Evolutionary conservation across 2,329 filamentous ascomycete genomes (phyloP), one percentile per base, ranked within the genome.

Genomic region (Knoxdaviesia proteae): DNA sequence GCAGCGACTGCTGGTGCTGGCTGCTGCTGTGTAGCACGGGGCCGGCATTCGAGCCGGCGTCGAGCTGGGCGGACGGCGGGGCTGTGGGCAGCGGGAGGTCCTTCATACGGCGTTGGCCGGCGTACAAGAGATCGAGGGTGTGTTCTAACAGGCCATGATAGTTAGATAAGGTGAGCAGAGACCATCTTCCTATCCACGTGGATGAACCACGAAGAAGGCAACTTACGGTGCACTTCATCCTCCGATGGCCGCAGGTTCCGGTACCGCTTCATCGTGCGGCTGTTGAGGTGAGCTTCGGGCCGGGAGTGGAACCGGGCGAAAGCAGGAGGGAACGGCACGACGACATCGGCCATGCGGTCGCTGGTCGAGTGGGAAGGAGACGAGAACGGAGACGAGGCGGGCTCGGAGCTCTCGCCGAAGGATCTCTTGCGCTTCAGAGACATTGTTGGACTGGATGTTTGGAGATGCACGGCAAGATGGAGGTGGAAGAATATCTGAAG

Each of bases 351-450:
- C 36, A 40, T 47, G 46, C 41, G 44, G 37, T 45, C 44, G 36
- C 47, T 49, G 5, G 54, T 49, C 32, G 58, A 6, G 57, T 47
- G 29, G 62, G 55, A 40, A 55, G 44, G 62, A 62, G 41, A 61
- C 59, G 47, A 64, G 59, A 38, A 62, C 60, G 46, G 58, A 61
- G 38, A 56, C 6, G 59, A 50, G 41, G 54, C 57, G 41, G 61
- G 64, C 34, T 62, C 62, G 34, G 61, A 58, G 45, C 74, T 59
- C 53, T 74, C 70, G 29, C 69, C 70, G 44, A 68, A 63, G 50
- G 73, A 77, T 38, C 72, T 67, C 61, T 78, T 79, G 57, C 74
- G 72, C 55, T 78, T 79, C 52, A 74, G 59, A 31, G 65, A 54
- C 68, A 72, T 74, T 45, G 40, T 45, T n/a, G 37, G n/a, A 6